These are phyloP conservation scores for Geotrichum carabidarum DNA, from an alignment of 1,139 yeast genomes.

Conservation along the genomic window DNA sequence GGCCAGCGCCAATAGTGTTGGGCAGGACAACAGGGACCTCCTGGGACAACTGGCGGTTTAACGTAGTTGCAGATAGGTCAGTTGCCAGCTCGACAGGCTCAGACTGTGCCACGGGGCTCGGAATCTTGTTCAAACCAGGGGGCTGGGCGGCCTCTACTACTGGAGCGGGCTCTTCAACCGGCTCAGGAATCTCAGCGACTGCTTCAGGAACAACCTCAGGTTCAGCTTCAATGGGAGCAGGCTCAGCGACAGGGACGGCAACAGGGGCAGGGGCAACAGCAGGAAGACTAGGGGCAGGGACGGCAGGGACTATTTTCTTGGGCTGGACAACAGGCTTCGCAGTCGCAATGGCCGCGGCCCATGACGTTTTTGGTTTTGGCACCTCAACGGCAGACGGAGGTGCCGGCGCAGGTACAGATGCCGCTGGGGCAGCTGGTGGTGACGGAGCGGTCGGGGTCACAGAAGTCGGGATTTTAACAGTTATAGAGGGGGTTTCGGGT, in stretches of 20 bases:
- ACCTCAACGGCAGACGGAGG: conserved; percentile 9
- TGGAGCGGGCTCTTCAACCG: conserved; percentile 1
- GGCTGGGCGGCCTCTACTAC: conserved; percentile 5
- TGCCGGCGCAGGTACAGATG: conserved; percentile 20
- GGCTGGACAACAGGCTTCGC: conserved; percentile 29
- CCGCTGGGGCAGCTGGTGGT: conserved; percentile 18
- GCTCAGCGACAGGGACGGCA: conserved; percentile 18
- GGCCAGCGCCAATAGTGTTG: conserved; percentile 44
- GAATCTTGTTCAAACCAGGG: conserved; percentile 11
- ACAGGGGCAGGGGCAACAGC: conserved; percentile 17
- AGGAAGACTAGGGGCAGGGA: conserved; percentile 3
- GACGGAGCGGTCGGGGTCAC: conserved; percentile 19
- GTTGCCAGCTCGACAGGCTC: background rate
- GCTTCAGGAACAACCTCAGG: conserved; percentile 7
- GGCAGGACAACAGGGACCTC: conserved; percentile 66
- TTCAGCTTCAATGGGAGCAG: background rate
- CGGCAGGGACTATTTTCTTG: conserved; percentile 8
- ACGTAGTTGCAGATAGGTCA: background rate
- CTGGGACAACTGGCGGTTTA: conserved; percentile 40
- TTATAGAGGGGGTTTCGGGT: conserved; percentile 10
- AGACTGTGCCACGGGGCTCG: background rate
- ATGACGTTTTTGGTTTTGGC: conserved; percentile 26
- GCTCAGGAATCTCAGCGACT: background rate
- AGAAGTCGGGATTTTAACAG: conserved; percentile 18
- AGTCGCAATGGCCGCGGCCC: conserved; percentile 42